Conservation (phyloP, 2,329 filamentous ascomycete species). For the Pseudogymnoascus sp. region DNA sequence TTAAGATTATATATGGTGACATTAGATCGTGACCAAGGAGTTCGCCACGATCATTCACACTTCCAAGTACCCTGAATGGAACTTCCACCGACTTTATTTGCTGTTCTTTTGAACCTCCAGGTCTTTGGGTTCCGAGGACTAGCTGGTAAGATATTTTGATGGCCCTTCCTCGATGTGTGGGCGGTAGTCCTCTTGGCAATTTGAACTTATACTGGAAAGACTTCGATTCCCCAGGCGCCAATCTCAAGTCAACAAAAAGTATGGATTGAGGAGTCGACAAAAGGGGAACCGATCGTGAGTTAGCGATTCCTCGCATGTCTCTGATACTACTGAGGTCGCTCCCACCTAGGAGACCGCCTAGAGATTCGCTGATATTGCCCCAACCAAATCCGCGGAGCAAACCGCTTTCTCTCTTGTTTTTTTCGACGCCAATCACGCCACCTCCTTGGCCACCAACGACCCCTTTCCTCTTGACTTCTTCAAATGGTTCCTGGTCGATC, state of each 20-base stretch:
- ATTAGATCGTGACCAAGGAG: conserved; percentile 90
- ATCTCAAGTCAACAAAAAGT: conserved; percentile 83
- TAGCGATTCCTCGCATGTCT: conserved; percentile 85
- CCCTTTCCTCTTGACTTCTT: conserved; percentile 91
- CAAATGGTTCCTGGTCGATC: conserved; percentile 81
- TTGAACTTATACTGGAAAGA: conserved; percentile 82
- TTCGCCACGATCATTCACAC: conserved; percentile 82
- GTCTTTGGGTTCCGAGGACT: conserved; percentile 83
- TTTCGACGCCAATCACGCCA: conserved; percentile 74
- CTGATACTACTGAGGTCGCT: conserved; percentile 88
- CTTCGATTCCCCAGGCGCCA: conserved; percentile 81
- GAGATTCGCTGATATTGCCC: conserved; percentile 77
- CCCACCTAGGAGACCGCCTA: conserved; percentile 79
- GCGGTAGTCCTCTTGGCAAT: conserved; percentile 81
- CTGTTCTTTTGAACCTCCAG: conserved; percentile 68
- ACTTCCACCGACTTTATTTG: conserved; percentile 86
- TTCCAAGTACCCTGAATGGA: conserved; percentile 86
- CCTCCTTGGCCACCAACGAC: conserved; percentile 82
- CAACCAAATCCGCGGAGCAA: conserved; percentile 80
- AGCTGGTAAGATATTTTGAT: conserved; percentile 92
- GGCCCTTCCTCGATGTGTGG: conserved; percentile 81
- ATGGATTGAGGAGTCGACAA: conserved; percentile 95
- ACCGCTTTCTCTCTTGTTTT: conserved; percentile 64
- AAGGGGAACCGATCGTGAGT: conserved; percentile 78
- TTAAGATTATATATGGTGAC: conserved; percentile 83